Base-by-base conservation (phyloP, 2,329 filamentous ascomycete species). In the Neoarthrinium moseri region DNA sequence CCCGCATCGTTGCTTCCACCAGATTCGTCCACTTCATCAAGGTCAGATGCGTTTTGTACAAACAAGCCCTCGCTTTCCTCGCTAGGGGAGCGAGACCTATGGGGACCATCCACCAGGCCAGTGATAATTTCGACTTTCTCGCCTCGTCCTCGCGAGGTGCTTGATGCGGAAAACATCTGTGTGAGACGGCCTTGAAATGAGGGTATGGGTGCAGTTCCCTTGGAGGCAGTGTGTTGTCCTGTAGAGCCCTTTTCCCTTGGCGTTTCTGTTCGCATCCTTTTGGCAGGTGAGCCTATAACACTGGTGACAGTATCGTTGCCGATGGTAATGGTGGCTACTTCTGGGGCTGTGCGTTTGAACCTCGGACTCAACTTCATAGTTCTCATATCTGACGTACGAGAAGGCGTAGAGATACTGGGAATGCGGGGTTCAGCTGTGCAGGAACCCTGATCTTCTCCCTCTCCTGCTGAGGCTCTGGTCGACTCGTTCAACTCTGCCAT, bases 251-350 rank as follows among this genome's bases (percentile, higher is more conserved):
- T 68, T 12, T 20, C 27, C 22, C 34, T 67, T 10, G 62, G 64
- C 37, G 72, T 65, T 15, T 71, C 69, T 33, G 67, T 64, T 37
- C 68, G 66, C 46, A 63, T 68, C 47, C 66, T 73, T 51, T 80
- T 79, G 4, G 72, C 59, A 40, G 77, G 71, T 40, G 73, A 78
- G 2, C 86, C 85, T 53, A 90, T 75, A 24, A 82, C 75, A 17
- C 83, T 84, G 0, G 80, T 85, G 5, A 83, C 75, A 0, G 84
- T 89, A 36, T 75, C 77, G 50, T 84, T 75, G 2, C 87, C 88
- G 44, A 92, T 81, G 0, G 86, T 91, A 38, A 92, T 87, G 2
- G 86, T 89, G 17, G 87, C 87, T 42, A 84, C 70, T 56, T 89
- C 83, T 22, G 76, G 68, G 1, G 78, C 76, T 2, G 77, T 69